Evolutionary conservation across 345 rosid genomes (phyloP), one percentile per base, ranked within the genome.

Genomic region (Boechera retrofracta): DNA sequence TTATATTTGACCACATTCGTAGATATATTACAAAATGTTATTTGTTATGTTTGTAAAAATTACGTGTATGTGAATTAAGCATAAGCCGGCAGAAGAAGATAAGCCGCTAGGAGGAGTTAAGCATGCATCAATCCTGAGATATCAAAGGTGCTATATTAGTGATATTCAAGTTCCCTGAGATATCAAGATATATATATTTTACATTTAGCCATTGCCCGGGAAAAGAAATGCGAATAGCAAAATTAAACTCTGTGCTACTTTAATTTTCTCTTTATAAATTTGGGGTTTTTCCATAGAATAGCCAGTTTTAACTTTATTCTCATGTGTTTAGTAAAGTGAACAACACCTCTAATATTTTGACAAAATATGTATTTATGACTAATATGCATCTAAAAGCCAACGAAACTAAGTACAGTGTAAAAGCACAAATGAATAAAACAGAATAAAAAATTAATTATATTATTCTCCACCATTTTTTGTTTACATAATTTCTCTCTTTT

Each of bases 101-200:
- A 13, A 6, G 5, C 21, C 6, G 6, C 1, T 47, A 33, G 35
- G 33, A 42, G 69, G 36, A 62, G 51, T 16, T 28, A 32, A 44
- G 33, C 66, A 61, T 53, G 35, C 26, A 11, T 16, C 51, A 47
- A 55, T 36, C 52, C 60, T 49, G 76, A 71, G 29, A 56, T 77
- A 71, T 26, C 67, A 63, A 47, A 77, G 80, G 80, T 77, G 3
- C 32, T 63, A 21, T 67, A 48, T 5, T 59, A 44, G 2, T 64
- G 10, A 35, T 67, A 47, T 53, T 48, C 16, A 31, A 26, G 28
- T 26, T 21, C 21, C 21, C 21, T 21, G 21, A 21, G 21, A 21
- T 21, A 21, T 21, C 21, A 21, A 21, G 21, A 21, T 21, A 21
- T 21, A 21, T 21, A 21, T 21, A 16, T 16, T 16, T 16, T 16